A percentile compares a stretch with the other conserved stretches of the same genome.
phyloP scores from a whole-genome alignment of 495 filamentous ascomycete genomes.

The Xylaria palmicola region DNA sequence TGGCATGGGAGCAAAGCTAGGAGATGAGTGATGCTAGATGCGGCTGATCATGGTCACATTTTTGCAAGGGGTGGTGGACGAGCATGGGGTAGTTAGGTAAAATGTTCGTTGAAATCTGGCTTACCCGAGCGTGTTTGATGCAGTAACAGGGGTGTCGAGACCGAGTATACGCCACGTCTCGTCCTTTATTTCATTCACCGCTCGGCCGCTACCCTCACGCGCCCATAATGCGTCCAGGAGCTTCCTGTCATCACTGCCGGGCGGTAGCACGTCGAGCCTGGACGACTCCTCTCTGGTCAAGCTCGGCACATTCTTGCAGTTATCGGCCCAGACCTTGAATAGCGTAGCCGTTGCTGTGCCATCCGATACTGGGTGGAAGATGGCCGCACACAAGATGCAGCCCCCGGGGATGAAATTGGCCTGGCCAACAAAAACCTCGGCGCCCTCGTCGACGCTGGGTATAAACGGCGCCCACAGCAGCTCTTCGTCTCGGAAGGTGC shows the following conservation, averaged over 20 bases:
- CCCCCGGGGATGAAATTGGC: conserved; percentile 22
- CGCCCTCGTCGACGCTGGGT: conserved; percentile 9
- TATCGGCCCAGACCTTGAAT: conserved; percentile 14
- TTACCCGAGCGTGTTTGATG: too few relatives aligned
- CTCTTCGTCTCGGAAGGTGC: conserved; percentile 16
- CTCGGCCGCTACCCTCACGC: neutral
- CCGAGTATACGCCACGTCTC: conserved; percentile 2
- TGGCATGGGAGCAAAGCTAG: neutral
- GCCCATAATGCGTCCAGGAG: conserved; percentile 13
- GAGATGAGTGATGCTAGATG: too few relatives aligned
- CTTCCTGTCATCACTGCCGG: neutral
- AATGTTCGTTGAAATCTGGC: neutral
- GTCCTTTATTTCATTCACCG: neutral
- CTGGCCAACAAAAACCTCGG: conserved; percentile 16
- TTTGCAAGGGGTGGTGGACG: too few relatives aligned
- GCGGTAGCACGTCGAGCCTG: neutral
- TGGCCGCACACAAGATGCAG: conserved; percentile 6
- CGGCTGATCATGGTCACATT: too few relatives aligned
- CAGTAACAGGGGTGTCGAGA: neutral
- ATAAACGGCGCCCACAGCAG: conserved; percentile 5
- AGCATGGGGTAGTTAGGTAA: neutral
- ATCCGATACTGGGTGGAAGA: conserved; percentile 13
- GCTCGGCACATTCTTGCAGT: conserved; percentile 4
- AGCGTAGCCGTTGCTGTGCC: conserved; percentile 5
- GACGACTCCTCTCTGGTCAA: neutral